Evolutionary conservation across 1,139 yeast genomes (phyloP).

Genomic region (Yamadazyma diddensiae): DNA sequence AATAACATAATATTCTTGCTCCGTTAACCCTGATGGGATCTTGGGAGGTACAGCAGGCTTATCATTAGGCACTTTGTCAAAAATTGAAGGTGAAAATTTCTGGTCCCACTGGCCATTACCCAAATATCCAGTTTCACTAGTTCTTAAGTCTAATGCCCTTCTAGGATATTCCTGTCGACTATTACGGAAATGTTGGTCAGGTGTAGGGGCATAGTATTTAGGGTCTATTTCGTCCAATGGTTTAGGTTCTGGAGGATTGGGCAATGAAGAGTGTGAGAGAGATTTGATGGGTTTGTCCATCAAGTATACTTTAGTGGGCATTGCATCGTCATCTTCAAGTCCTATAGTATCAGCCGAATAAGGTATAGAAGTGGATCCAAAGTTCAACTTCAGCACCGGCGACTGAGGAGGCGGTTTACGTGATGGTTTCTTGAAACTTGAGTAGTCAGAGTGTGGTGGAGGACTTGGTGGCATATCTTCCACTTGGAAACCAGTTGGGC

Average conservation of each 20-base stretch:
- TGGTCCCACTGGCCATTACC: conserved; percentile 38
- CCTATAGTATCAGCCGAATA: conserved; percentile 48
- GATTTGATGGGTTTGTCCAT: conserved; percentile 35
- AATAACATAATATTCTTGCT: conserved; percentile 45
- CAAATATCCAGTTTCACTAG: conserved; percentile 31
- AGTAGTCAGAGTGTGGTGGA: conserved; percentile 4
- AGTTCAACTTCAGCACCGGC: conserved; percentile 5
- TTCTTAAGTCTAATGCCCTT: conserved; percentile 23
- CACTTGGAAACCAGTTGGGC: too few relatives aligned
- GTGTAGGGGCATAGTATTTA: conserved; percentile 46
- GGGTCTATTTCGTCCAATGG: conserved; percentile 43
- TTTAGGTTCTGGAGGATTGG: conserved; percentile 17
- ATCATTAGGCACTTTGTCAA: conserved; percentile 26
- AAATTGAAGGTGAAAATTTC: conserved; percentile 41
- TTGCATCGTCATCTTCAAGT: conserved; percentile 19
- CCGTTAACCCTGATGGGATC: conserved; percentile 49
- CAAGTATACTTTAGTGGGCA: conserved; percentile 38
- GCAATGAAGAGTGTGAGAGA: conserved; percentile 21
- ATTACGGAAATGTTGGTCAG: conserved; percentile 33
- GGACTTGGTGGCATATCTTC: too few relatives aligned
- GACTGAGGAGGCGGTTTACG: conserved; percentile 23
- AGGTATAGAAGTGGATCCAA: conserved; percentile 28
- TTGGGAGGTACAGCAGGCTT: conserved; percentile 53
- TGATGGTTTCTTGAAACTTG: conserved; percentile 3
- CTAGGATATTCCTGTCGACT: conserved; percentile 17